These are phyloP conservation scores for Cryphonectria japonica DNA, from an alignment of 2,329 filamentous ascomycete genomes.

Conservation along the genomic window DNA sequence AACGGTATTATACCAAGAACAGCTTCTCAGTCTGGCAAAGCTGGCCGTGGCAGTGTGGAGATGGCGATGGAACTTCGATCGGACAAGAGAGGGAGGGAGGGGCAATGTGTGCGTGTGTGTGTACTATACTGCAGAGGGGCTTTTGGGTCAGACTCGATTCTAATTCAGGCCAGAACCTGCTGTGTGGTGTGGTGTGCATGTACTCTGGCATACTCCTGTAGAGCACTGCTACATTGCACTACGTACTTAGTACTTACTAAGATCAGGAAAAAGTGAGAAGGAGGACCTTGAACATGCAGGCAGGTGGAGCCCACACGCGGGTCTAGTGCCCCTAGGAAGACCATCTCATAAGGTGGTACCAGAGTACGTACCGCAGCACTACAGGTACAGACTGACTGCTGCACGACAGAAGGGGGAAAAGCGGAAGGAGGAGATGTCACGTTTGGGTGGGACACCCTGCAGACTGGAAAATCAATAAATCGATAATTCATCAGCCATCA, in stretches of 20 bases:
- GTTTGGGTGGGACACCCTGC: not conserved
- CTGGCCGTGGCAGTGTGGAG: not conserved
- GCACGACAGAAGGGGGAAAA: too few species aligned
- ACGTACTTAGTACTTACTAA: not conserved
- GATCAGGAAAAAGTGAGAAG: not conserved
- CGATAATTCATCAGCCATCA: constrained; percentile 14
- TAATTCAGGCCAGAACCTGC: not conserved
- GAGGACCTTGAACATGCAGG: not conserved
- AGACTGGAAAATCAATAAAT: constrained; percentile 3
- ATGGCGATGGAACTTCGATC: not conserved
- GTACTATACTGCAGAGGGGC: too few species aligned
- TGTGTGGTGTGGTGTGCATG: not conserved
- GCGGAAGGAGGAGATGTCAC: not conserved
- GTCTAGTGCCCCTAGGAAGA: not conserved
- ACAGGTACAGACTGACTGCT: too few species aligned
- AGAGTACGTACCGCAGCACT: not conserved
- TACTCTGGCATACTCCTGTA: not conserved
- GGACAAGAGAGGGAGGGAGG: not conserved
- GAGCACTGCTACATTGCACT: not conserved
- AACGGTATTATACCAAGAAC: not conserved
- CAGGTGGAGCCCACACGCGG: not conserved
- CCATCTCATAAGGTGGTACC: not conserved
- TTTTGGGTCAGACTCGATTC: not conserved
- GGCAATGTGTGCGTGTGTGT: not conserved
- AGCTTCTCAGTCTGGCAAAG: not conserved